Conservation (phyloP, 2,329 filamentous ascomycete genomes). For the Elsinoe ampelina region DNA sequence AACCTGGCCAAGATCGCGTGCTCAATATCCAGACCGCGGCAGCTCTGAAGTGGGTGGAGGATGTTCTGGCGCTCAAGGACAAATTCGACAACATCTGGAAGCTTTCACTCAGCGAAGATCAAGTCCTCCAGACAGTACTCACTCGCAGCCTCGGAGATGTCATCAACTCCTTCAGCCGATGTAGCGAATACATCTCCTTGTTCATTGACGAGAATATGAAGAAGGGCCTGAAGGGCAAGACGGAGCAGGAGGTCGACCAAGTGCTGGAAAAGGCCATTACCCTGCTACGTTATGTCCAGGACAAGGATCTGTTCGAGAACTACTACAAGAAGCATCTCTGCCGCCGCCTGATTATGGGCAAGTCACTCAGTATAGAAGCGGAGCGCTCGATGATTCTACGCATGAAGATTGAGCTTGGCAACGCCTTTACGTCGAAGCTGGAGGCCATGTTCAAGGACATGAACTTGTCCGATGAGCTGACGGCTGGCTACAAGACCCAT, state of each 20-base stretch:
- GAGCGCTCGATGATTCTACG: slow-evolving; percentile 93
- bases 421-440: slow-evolving; percentile 83
- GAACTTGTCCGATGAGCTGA: slow-evolving; percentile 75
- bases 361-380: slow-evolving; percentile 81
- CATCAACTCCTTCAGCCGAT: slow-evolving; percentile 76
- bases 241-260: slow-evolving; percentile 73
- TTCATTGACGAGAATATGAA: slow-evolving; percentile 97
- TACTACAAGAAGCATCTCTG: slow-evolving; percentile 98
- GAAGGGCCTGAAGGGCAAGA: slow-evolving; percentile 86
- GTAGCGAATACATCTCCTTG: slow-evolving; percentile 85
- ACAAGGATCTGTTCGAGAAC: slow-evolving; percentile 89
- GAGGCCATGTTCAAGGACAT: slow-evolving; percentile 99
- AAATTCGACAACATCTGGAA: slow-evolving; percentile 79
- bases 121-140: slow-evolving; percentile 69
- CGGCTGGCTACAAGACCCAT: slow-evolving; percentile 63
- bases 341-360: slow-evolving; percentile 74
- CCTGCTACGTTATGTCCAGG: slow-evolving; percentile 75
- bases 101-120: slow-evolving; percentile 63
- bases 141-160: slow-evolving; percentile 85
- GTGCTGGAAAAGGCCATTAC: slow-evolving; percentile 84
- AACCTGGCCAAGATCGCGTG: slow-evolving; percentile 38
- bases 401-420: slow-evolving; percentile 95
- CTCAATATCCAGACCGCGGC: slow-evolving; percentile 73
- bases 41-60: slow-evolving; percentile 91
- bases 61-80: slow-evolving; percentile 74